Conservation (phyloP, 257 asterid genomes). For the Gardenia jasminoides region DNA sequence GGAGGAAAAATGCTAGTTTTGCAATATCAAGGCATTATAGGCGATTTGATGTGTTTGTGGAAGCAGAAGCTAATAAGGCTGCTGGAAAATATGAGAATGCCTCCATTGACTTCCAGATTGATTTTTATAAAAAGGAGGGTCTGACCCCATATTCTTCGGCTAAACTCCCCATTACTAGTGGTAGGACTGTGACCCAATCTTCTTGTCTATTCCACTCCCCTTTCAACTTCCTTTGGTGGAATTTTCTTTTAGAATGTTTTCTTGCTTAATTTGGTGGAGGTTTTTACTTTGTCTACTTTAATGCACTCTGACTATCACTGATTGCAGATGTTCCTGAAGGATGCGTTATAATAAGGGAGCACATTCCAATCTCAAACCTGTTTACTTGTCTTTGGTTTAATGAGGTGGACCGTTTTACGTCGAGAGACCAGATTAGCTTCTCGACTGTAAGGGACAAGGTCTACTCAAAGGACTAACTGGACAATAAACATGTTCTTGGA, state of each 20-base stretch:
- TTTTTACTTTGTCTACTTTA: neutral
- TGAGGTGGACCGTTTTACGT: slow-evolving; percentile 89
- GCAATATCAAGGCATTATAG: slow-evolving; percentile 91
- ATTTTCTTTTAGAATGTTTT: neutral
- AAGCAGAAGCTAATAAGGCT: slow-evolving; percentile 96
- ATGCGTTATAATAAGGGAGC: slow-evolving; percentile 85
- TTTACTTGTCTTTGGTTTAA: slow-evolving; percentile 95
- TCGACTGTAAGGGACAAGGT: slow-evolving; percentile 89
- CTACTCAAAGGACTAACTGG: slow-evolving; percentile 70
- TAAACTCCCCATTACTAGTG: slow-evolving; percentile 85
- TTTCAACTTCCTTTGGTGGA: slow-evolving; percentile 1
- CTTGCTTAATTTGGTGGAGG: neutral
- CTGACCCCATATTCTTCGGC: slow-evolving; percentile 68
- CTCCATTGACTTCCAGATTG: slow-evolving; percentile 90
- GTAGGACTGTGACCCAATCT: slow-evolving; percentile 31
- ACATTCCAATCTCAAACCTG: slow-evolving; percentile 78
- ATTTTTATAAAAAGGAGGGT: slow-evolving; percentile 79
- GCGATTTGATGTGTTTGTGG: slow-evolving; percentile 83
- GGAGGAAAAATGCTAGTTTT: slow-evolving; percentile 91
- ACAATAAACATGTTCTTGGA: slow-evolving; percentile 83
- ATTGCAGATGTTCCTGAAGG: slow-evolving; percentile 95
- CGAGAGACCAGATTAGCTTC: slow-evolving; percentile 93
- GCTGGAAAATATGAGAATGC: slow-evolving; percentile 82
- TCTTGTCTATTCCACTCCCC: slow-evolving; percentile 3
- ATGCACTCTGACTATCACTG: neutral